Conservation (phyloP, 192 early-diverging fungal genomes). For the Backusella tuberculispora region DNA sequence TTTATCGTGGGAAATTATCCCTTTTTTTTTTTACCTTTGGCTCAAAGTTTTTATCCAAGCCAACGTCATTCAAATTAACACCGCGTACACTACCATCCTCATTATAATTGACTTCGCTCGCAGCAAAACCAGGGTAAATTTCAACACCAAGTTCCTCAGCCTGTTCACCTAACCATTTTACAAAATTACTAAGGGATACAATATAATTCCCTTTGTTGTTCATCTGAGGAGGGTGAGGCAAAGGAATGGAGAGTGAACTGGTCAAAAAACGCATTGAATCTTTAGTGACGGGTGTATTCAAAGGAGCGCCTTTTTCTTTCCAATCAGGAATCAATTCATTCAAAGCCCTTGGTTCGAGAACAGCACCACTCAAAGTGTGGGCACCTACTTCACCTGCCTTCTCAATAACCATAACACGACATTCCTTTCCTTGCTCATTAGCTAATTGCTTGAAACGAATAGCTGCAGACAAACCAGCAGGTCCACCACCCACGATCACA, state of each 20-base stretch:
- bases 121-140: constrained; percentile 91
- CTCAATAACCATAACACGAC: constrained; percentile 90
- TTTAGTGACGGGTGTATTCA: constrained; percentile 81
- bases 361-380: constrained; percentile 95
- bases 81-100: constrained; percentile 93
- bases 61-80: constrained; percentile 94
- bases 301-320: constrained; percentile 93
- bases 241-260: constrained; percentile 70
- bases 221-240: constrained; percentile 94
- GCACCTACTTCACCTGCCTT: constrained; percentile 95
- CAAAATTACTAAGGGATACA: constrained; percentile 91
- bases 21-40: constrained; percentile 60
- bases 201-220: constrained; percentile 98
- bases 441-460: constrained; percentile 95
- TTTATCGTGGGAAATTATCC: constrained; percentile 14
- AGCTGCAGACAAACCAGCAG: constrained; percentile 92
- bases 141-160: constrained; percentile 97
- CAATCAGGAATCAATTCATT: constrained; percentile 97
- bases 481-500: constrained; percentile 94
- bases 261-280: constrained; percentile 92
- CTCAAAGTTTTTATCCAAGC: constrained; percentile 83
- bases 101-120: constrained; percentile 89
- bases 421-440: constrained; percentile 76
- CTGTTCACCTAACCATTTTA: constrained; percentile 94
- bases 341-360: constrained; percentile 89